Evolutionary conservation across 2,329 filamentous ascomycete genomes (phyloP).

Genomic region (Aspergillus intermedius): DNA sequence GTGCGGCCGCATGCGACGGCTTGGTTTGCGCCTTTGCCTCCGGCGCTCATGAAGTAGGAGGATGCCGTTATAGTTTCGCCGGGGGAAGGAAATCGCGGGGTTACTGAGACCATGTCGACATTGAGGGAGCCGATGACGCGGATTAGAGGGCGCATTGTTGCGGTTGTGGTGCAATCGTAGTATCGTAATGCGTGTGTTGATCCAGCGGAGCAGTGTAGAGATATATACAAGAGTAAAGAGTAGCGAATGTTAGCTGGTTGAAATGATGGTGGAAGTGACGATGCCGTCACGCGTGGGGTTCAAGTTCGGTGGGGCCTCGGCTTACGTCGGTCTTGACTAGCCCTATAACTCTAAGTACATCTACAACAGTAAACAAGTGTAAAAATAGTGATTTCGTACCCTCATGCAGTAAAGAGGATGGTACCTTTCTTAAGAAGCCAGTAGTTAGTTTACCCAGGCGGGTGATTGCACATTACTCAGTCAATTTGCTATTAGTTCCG

Average conservation of each 20-base stretch:
- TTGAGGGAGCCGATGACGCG: conserved; percentile 89
- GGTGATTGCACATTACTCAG: too few species aligned
- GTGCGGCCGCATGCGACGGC: conserved; percentile 81
- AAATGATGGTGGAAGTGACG: neutral
- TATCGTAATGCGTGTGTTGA: too few species aligned
- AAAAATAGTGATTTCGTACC: too few species aligned
- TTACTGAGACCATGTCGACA: conserved; percentile 85
- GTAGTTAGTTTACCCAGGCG: too few species aligned
- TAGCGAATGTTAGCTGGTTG: too few species aligned
- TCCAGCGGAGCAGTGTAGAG: too few species aligned
- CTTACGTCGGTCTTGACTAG: neutral
- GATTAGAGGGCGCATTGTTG: conserved; percentile 50
- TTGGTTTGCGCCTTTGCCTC: conserved; percentile 95
- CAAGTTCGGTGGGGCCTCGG: neutral
- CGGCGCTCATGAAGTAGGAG: conserved; percentile 71
- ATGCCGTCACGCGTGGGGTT: neutral
- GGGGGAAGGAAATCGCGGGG: conserved; percentile 70
- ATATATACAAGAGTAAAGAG: too few species aligned
- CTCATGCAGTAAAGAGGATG: too few species aligned
- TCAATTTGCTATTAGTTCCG: too few species aligned
- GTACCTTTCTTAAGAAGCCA: too few species aligned
- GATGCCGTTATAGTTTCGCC: conserved; percentile 82
- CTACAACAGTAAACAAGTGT: too few species aligned
- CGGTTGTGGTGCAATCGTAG: neutral
- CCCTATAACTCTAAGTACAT: too few species aligned